Evolutionary conservation across 306 rosid species (phyloP), one percentile per base, ranked within the genome.

Genomic region (Nissolia schottii): DNA sequence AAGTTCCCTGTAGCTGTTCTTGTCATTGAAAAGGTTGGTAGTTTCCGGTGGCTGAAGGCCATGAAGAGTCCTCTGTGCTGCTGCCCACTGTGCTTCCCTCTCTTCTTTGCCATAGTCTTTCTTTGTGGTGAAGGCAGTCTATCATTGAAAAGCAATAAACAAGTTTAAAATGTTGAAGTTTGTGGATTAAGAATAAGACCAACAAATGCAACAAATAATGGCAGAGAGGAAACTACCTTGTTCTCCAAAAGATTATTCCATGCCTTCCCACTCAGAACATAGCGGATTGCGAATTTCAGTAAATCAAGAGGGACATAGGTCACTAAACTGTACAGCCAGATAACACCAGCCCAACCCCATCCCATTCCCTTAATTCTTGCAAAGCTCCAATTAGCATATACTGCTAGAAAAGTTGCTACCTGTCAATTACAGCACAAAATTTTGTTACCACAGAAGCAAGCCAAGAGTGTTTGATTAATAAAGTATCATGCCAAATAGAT

Each of bases 81-180:
- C 65, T 20, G 99, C 99, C 99, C 99, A 95, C 19, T 95, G 99
- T 35, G 99, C 99, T 81, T 95, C 97, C 63, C 99, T 89, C 85
- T 95, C 99, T 87, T 89, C 97, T 86, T 95, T 95, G 0, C 99
- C 99, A 3, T 95, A 95, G 78, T 95, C 93, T 83, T 95, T 91
- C 96, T 95, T 95, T 67, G 99, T 89, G 3, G 99, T 95, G 70
- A 95, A 95, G 58, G 99, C 99, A 76, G 99, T 95, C 99, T 95
- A 82, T 79, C 51, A 76, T 53, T 51, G 49, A 37, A 72, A 71
- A 66, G 29, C 29, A 70, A n/a, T 14, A 29, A 54, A 54, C 49
- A 9, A 1, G 28, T 50, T 77, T 61, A 43, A 23, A 58, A 66
- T 68, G 6, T 24, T 55, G 5, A 83, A 35, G 49, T 54, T 48